Evolutionary conservation across 768 basidiomycete species (phyloP).

Genomic region (Cantharellus cinnabarinus): DNA sequence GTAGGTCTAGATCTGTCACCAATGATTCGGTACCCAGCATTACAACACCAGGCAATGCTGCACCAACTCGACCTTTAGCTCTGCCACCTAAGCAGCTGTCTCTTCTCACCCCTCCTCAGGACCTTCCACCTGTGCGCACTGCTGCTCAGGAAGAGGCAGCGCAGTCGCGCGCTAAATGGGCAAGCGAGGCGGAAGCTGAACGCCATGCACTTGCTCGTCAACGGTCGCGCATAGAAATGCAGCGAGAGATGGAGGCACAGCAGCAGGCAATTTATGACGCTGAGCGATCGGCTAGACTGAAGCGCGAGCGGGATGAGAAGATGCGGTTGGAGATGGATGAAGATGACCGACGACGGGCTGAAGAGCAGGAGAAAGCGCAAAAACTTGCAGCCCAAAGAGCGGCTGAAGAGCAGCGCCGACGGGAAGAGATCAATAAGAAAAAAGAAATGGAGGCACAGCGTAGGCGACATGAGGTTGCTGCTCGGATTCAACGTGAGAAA

Average conservation of each 20-base stretch:
- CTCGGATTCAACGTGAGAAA: slow-evolving; percentile 25
- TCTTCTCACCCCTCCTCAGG: not conserved
- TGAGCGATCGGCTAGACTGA: not conserved
- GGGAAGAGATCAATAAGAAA: slow-evolving; percentile 31
- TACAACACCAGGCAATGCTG: not conserved
- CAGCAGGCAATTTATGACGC: not conserved
- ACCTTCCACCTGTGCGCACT: not conserved
- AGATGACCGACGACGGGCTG: not conserved
- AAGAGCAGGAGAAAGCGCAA: slow-evolving; percentile 1
- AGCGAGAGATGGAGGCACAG: slow-evolving; percentile 8
- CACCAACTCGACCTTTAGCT: not conserved
- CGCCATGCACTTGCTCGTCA: not conserved
- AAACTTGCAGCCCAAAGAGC: slow-evolving; percentile 1
- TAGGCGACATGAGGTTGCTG: slow-evolving; percentile 24
- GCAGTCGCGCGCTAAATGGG: slow-evolving; percentile 7
- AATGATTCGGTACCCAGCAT: not conserved
- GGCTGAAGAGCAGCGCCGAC: slow-evolving; percentile 26
- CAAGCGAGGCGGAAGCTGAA: slow-evolving; percentile 12
- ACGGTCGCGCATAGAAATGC: not conserved
- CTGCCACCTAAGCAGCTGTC: not conserved
- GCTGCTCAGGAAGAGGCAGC: slow-evolving; percentile 7
- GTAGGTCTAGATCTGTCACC: not conserved
- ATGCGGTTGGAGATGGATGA: not conserved
- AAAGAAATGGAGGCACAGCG: slow-evolving; percentile 31
- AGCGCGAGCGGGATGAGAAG: not conserved